A percentile compares a stretch with the other conserved stretches of the same genome.
Conservation (phyloP, 768 basidiomycete genomes). For the Leccinum uliginosum region DNA sequence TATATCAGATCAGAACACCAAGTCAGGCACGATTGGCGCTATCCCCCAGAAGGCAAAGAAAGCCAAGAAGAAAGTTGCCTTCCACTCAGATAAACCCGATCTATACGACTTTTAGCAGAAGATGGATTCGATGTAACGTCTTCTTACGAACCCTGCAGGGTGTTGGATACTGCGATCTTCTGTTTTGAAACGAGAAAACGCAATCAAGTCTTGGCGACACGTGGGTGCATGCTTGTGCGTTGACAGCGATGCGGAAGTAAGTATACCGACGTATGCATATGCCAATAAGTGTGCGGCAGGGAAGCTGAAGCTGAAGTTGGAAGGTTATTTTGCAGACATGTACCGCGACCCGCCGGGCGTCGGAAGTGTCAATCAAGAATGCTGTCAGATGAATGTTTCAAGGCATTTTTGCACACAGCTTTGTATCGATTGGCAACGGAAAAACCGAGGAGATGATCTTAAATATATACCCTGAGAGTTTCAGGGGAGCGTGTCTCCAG, state of each 20-base stretch:
- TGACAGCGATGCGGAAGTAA: not conserved
- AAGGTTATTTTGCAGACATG: not conserved
- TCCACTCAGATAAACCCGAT: slow-evolving; percentile 62
- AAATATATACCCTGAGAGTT: slow-evolving; percentile 2
- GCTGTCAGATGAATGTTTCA: slow-evolving; percentile 17
- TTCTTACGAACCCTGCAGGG: not conserved
- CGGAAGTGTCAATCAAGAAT: slow-evolving; percentile 9
- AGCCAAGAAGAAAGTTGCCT: slow-evolving; percentile 63
- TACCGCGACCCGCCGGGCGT: slow-evolving; percentile 6
- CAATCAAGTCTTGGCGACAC: not conserved
- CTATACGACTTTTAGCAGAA: slow-evolving; percentile 64
- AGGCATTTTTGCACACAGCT: slow-evolving; percentile 12
- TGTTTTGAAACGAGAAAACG: not conserved
- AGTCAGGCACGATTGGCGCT: slow-evolving; percentile 3
- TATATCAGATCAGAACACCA: slow-evolving; percentile 5
- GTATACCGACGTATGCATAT: not conserved
- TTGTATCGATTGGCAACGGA: slow-evolving; percentile 2
- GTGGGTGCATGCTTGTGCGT: not conserved
- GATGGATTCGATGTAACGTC: not conserved
- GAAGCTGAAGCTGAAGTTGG: not conserved
- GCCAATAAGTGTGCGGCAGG: not conserved
- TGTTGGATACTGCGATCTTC: not conserved
- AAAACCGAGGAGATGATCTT: slow-evolving; percentile 17
- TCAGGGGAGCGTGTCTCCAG: not conserved
- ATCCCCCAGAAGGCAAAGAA: slow-evolving; percentile 36